Conservation (phyloP, 306 rosid genomes). For the Acacia confusa region DNA sequence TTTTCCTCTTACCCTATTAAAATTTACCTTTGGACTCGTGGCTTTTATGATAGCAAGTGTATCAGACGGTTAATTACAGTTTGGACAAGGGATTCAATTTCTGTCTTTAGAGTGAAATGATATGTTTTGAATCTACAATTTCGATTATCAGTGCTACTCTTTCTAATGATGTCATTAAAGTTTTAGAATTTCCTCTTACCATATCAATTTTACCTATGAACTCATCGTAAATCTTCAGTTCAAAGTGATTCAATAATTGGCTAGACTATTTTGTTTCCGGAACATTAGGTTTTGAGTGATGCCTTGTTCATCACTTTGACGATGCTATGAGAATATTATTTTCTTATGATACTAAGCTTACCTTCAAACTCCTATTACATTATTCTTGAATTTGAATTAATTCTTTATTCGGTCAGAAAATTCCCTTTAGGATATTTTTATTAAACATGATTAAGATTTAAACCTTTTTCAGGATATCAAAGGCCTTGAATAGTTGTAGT, state of each 20-base stretch:
- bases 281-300: constrained; percentile 18
- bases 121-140: neutral
- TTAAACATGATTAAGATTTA: neutral
- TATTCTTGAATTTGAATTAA: constrained; percentile 9
- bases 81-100: neutral
- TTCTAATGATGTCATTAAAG: neutral
- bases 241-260: constrained; percentile 11
- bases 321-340: constrained; percentile 4
- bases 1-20: neutral
- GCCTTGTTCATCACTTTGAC: constrained; percentile 21
- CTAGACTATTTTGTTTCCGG: constrained; percentile 10
- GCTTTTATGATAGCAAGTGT: neutral
- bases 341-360: neutral
- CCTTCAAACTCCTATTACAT: constrained; percentile 6
- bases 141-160: neutral
- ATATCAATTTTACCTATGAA: constrained; percentile 9
- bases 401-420: constrained; percentile 3
- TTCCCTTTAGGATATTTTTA: constrained; percentile 14
- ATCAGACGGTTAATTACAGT: neutral
- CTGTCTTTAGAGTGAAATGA: neutral
- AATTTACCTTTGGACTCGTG: neutral
- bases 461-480: constrained; percentile 54
- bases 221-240: neutral
- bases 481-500: constrained; percentile 73
- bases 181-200: constrained; percentile 14